phyloP scores from a whole-genome alignment of 257 asterid species.

The Thymus quinquecostatus region DNA sequence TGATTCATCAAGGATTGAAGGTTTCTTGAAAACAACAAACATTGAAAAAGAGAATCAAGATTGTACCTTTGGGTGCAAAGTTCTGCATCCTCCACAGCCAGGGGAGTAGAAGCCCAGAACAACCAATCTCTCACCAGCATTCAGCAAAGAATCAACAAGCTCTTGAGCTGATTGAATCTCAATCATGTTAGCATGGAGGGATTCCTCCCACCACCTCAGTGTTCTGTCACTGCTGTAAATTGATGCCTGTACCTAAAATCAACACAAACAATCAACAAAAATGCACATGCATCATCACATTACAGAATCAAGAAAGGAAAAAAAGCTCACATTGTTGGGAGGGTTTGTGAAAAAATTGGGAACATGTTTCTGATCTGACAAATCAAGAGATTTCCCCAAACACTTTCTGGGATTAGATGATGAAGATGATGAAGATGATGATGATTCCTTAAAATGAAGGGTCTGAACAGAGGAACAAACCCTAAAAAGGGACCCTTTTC shows the following conservation, averaged over 20 bases:
- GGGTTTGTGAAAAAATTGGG: conserved; percentile 32
- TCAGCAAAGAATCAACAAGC: conserved; percentile 57
- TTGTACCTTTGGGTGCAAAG: conserved; percentile 84
- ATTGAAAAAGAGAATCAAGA: not conserved
- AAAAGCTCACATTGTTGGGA: conserved; percentile 50
- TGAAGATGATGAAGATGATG: conserved; percentile 39
- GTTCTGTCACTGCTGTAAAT: conserved; percentile 40
- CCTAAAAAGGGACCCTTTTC: conserved; percentile 34
- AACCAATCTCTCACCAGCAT: conserved; percentile 76
- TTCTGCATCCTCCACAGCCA: conserved; percentile 91
- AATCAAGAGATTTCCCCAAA: conserved; percentile 46
- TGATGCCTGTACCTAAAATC: conserved; percentile 58
- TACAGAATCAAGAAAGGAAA: not conserved
- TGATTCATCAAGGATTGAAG: not conserved
- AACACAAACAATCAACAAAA: not conserved
- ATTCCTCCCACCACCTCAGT: conserved; percentile 87
- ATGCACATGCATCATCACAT: not conserved
- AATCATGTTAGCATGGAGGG: conserved; percentile 67
- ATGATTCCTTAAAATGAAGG: conserved; percentile 50
- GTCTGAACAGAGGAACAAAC: conserved; percentile 45
- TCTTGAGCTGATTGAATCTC: conserved; percentile 80
- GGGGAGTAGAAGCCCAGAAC: conserved; percentile 82
- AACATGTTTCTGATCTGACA: conserved; percentile 32
- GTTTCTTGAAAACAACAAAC: not conserved
- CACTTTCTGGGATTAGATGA: conserved; percentile 36